Conservation (phyloP, 352 stramenopile genomes). For the Phytophthora pistaciae region DNA sequence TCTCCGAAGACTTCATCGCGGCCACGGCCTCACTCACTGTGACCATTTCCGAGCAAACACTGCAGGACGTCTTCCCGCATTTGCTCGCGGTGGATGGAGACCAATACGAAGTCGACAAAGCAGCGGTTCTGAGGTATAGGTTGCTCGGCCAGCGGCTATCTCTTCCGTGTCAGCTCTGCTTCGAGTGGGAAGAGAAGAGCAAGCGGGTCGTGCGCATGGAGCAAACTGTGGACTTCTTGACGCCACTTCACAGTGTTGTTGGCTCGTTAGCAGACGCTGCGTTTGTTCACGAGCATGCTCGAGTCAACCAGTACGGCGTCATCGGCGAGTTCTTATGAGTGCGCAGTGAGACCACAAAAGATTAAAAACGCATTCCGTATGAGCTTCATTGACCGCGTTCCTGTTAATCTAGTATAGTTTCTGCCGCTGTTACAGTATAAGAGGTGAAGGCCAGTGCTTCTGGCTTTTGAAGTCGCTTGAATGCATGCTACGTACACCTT, state of each 20-base stretch:
- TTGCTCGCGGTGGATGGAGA: neutral
- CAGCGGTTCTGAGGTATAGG: slow-evolving; percentile 5
- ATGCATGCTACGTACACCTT: too few species aligned
- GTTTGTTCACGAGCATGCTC: slow-evolving; percentile 17
- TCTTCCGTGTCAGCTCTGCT: slow-evolving; percentile 20
- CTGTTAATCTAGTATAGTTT: too few species aligned
- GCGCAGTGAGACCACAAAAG: too few species aligned
- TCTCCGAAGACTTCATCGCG: slow-evolving; percentile 17
- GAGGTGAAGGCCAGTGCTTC: too few species aligned
- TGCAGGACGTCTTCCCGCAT: slow-evolving; percentile 25
- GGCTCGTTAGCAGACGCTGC: slow-evolving; percentile 10
- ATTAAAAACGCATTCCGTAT: too few species aligned
- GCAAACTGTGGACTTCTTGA: slow-evolving; percentile 20
- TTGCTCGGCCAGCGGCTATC: slow-evolving; percentile 19
- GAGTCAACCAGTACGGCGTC: slow-evolving; percentile 8
- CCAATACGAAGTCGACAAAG: neutral
- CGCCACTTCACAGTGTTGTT: slow-evolving; percentile 14
- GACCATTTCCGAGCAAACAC: slow-evolving; percentile 17
- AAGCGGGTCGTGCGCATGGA: slow-evolving; percentile 23
- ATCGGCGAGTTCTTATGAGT: slow-evolving; percentile 1
- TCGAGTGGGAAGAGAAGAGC: slow-evolving; percentile 28
- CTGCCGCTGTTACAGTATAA: too few species aligned
- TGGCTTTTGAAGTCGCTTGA: too few species aligned
- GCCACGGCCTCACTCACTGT: slow-evolving; percentile 16
- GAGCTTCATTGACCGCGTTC: too few species aligned